phyloP scores from a whole-genome alignment of 2,329 filamentous ascomycete genomes.

The Aspergillus oerlinghausenensis region DNA sequence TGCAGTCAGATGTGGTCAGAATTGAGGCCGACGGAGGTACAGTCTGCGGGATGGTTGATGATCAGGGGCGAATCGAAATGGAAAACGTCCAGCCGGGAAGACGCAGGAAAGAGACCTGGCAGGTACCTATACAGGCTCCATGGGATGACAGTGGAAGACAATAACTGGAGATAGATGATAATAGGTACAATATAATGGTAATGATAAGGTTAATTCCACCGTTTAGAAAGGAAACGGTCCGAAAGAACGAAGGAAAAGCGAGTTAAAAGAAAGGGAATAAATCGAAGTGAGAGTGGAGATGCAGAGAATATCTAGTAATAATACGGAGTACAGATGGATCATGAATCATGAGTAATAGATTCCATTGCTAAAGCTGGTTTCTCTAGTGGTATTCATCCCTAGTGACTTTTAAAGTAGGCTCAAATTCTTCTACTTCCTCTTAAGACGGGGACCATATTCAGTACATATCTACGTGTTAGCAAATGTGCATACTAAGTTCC shows the following conservation, averaged over 20 bases:
- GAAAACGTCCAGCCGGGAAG: neutral
- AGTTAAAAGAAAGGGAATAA: slow-evolving; percentile 7
- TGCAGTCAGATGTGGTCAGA: neutral
- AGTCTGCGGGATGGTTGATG: slow-evolving; percentile 4
- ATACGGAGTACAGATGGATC: neutral
- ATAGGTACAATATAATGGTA: slow-evolving; percentile 1
- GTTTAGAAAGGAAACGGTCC: neutral
- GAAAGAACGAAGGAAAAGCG: slow-evolving; percentile 9
- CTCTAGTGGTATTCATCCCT: neutral
- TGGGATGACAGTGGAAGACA: slow-evolving; percentile 6
- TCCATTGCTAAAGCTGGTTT: neutral
- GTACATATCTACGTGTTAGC: neutral
- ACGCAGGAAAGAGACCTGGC: neutral
- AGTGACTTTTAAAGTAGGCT: neutral
- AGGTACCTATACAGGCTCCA: neutral
- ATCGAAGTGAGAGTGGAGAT: slow-evolving; percentile 18
- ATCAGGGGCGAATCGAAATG: neutral
- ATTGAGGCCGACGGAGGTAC: slow-evolving; percentile 1
- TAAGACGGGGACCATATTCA: neutral
- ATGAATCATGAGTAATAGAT: neutral
- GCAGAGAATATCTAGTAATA: slow-evolving; percentile 9
- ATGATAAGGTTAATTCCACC: neutral
- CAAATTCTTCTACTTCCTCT: neutral
- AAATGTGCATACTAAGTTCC: neutral
- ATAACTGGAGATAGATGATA: slow-evolving; percentile 1